Conservation (phyloP, 2,329 filamentous ascomycete species). For the Colletotrichum sp. region DNA sequence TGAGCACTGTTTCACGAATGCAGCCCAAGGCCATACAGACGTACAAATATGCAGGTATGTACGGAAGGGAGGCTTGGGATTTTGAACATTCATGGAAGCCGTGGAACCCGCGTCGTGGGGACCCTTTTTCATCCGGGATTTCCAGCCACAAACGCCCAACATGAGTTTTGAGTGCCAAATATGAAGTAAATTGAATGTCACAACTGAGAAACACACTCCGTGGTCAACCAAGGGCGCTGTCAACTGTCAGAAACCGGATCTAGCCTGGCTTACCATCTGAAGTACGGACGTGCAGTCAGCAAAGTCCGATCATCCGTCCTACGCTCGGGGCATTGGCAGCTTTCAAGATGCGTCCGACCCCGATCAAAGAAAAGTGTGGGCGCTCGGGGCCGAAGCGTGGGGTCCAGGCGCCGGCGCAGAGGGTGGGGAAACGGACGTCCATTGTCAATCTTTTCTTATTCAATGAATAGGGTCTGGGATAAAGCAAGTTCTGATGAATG, state of each 20-base stretch:
- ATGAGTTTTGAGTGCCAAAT: not conserved
- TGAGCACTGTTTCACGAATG: slow-evolving; percentile 1
- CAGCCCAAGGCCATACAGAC: not conserved
- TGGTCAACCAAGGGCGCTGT: not conserved
- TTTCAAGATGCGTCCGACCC: not conserved
- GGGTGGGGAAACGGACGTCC: not conserved
- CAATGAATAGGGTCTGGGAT: not conserved
- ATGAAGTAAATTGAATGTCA: not conserved
- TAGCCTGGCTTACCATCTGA: not conserved
- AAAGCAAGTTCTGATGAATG: not conserved
- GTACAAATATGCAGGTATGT: not conserved
- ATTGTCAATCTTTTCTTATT: not conserved
- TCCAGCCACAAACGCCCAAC: not conserved
- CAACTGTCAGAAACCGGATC: not conserved
- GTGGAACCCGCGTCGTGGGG: not conserved
- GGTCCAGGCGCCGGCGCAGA: not conserved
- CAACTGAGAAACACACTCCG: not conserved
- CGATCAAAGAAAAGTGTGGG: not conserved
- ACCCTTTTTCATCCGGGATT: not conserved
- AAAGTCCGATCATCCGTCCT: not conserved
- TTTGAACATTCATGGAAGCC: not conserved
- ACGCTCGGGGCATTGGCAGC: not conserved
- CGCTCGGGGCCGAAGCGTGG: not conserved
- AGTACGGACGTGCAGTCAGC: not conserved
- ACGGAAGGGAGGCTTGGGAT: not conserved